Base-by-base conservation (phyloP, 495 filamentous ascomycete genomes). In the Xylaria cubensis region DNA sequence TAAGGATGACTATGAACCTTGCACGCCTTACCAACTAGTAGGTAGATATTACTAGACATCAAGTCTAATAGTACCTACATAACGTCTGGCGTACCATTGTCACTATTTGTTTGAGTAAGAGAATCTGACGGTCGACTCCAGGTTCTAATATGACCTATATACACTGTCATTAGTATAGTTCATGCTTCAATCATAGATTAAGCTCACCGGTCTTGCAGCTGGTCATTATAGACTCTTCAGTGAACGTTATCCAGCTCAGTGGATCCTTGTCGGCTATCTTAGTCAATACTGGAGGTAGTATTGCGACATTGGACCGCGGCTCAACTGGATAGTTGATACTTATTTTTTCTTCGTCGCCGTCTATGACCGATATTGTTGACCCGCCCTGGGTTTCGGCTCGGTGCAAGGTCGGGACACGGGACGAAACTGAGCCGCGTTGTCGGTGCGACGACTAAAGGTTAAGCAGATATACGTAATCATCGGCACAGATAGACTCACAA, bases 221-320 rank as follows among this genome's bases (percentile, higher is more conserved):
- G n/a, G 94, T 97, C 75, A 98, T 89, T 55, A 99, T 95, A 36
- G 90, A 91, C 76, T 97, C 90, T 80, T 97, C 92, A 72, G 94
- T 93, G 77, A 99, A 99, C 13, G 90, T 91, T 21, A 99, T 77
- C 93, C 95, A 97, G 77, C 88, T 92, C 61, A 97, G 84, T 64
- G 94, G 95, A 79, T 98, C 93, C 69, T 90, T 87, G 76, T 97
- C 95, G 32, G 97, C 88, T 7, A 86, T 85, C 85, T 98, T 98
- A 21, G 91, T 93, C 90, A 98, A 91, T 26, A 99, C 93, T 59
- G 96, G 96, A n/a, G 97, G 96, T 62, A 99, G 80, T 77, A 97
- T 89, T 10, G 96, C 93, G 50, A 92, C 95, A 64, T 89, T 87
- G 51, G 93, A 86, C 72, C 93, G 86, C 7, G 94, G 89, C 80